phyloP scores from a whole-genome alignment of 2,329 filamentous ascomycete genomes.

The Coleophoma eucalyptorum region DNA sequence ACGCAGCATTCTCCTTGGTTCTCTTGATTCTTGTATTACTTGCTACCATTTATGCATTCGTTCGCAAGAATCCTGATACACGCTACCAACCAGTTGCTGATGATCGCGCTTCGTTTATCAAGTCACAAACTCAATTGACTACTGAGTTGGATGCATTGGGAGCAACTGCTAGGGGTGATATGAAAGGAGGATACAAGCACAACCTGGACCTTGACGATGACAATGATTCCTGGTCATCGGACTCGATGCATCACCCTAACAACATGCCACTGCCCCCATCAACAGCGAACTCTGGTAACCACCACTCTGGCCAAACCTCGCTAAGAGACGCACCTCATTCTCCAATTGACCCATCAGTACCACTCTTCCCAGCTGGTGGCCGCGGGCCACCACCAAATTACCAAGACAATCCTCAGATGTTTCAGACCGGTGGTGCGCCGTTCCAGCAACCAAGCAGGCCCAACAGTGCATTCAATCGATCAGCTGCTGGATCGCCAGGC shows the following conservation, averaged over 20 bases:
- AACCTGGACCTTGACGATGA: constrained; percentile 69
- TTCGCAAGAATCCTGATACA: constrained; percentile 90
- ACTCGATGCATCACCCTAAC: constrained; percentile 43
- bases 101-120: constrained; percentile 95
- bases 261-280: constrained; percentile 27
- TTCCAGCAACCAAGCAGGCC: constrained; percentile 11
- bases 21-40: constrained; percentile 79
- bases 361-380: constrained; percentile 41
- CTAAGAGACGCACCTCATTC: constrained; percentile 35
- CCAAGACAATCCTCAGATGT: constrained; percentile 20
- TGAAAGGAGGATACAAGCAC: constrained; percentile 54
- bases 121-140: constrained; percentile 83
- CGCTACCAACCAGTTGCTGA: constrained; percentile 97
- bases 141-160: constrained; percentile 89
- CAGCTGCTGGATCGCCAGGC: constrained; percentile 14
- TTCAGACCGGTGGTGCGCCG: constrained; percentile 21
- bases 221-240: constrained; percentile 61
- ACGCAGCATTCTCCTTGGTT: constrained; percentile 78
- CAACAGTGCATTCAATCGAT: constrained; percentile 14
- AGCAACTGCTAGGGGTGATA: constrained; percentile 81
- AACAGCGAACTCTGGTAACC: constrained; percentile 19
- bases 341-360: constrained; percentile 45
- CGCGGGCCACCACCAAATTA: constrained; percentile 27
- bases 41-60: constrained; percentile 73
- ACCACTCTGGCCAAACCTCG: constrained; percentile 8